phyloP scores from a whole-genome alignment of 805 yeast species.

The Saccharomycopsis amapae region DNA sequence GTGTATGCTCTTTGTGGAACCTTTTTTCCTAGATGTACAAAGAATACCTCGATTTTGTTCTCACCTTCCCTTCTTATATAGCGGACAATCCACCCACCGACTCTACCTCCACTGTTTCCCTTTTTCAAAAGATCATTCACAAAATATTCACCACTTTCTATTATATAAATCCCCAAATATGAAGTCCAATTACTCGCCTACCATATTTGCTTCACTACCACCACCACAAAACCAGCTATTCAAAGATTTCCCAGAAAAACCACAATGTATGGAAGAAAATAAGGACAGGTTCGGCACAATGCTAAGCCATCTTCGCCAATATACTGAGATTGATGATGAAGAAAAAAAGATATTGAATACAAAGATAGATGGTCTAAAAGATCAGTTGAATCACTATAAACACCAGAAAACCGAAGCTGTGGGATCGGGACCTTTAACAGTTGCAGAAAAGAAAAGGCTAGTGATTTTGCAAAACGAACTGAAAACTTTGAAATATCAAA shows the following conservation, averaged over 20 bases:
- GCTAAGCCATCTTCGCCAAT: constrained; percentile 9
- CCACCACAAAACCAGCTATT: not conserved
- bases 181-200: constrained; percentile 3
- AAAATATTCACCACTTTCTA: no score
- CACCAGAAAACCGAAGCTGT: not conserved
- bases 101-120: no score
- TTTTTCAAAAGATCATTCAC: not conserved
- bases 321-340: constrained; percentile 16
- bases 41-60: no score
- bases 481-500: constrained; percentile 12
- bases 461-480: constrained; percentile 11
- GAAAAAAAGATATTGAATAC: constrained; percentile 9
- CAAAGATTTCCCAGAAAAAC: not conserved
- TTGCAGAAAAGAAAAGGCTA: not conserved
- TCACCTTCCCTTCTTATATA: no score
- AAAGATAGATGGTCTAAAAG: constrained; percentile 11
- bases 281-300: constrained; percentile 2
- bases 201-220: not conserved
- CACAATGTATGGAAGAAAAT: not conserved
- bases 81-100: no score
- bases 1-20: no score
- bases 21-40: no score
- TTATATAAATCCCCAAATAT: no score
- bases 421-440: not conserved
- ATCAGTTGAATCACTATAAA: constrained; percentile 6